Evolutionary conservation across 2,329 filamentous ascomycete species (phyloP), one percentile per base, ranked within the genome.

Genomic region (Paraphaeosphaeria sporulosa): DNA sequence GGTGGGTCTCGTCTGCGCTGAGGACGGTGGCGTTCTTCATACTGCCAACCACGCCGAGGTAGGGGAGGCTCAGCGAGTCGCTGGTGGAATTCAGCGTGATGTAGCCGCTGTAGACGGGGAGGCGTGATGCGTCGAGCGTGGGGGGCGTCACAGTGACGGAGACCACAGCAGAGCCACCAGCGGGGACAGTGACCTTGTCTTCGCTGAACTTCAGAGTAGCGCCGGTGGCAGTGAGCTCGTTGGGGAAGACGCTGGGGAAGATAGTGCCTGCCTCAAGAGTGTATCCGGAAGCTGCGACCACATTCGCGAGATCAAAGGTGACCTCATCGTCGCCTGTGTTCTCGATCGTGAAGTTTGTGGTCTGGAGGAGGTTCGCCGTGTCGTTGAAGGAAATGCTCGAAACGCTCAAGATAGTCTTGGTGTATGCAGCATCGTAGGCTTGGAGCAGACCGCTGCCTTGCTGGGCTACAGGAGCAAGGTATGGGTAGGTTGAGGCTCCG

Each of bases 121-220:
- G 55, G 23, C 57, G 59, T 3, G 42, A 44, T 23, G 44, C 55
- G 32, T 63, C 60, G 40, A 67, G 55, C 36, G 62, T 48, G 46
- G 65, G 60, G 1, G 69, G 69, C 25, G 57, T 42, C 36, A 54
- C 51, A 23, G 64, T 63, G 52, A 57, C 59, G 15, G 60, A 59
- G 44, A 59, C 54, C 17, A 54, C 51, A 4, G 64, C 62, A 15
- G 60, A 46, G 47, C 63, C 61, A 43, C 57, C 50, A 32, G 62
- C 51, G 0, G 67, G 64, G 25, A 71, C 57, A 48, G 63, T 67
- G 43, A 73, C 56, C 13, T 64, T 66, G 47, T 58, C 58, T 34
- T 56, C 49, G 49, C 64, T 60, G 40, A 71, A 69, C 0, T 60
- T 57, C 15, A 74, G 50, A 2, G 58, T 64, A 12, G 73, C 64